Base-by-base conservation (phyloP, 768 basidiomycete genomes). In the Lentinula sp. region DNA sequence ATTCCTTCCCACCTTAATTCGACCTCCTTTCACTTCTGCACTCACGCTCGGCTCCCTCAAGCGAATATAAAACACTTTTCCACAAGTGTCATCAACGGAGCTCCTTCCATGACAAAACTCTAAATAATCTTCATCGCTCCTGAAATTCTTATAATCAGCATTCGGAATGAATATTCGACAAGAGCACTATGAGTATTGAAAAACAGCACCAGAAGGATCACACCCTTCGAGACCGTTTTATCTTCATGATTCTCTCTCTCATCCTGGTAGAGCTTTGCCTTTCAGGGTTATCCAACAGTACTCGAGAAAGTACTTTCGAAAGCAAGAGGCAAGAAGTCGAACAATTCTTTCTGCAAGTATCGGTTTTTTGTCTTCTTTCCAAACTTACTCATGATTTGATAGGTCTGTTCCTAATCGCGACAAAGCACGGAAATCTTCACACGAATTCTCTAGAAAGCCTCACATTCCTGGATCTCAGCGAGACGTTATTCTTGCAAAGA, bases 391-490 rank as follows among this genome's bases (percentile, higher is more conserved):
- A 21, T 23, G 2, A 4, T 57, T 5, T 34, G 11, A 10, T 13
- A 87, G 86, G 28, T 80, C 80, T 15, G 69, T 87, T 9, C 89
- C 88, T 1, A 80, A 76, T 62, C 65, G 76, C 5, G 78, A 81
- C 52, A 86, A 83, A 61, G 89, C 88, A 2, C 65, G 85, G 1
- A 76, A 74, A 23, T 77, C 81, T 5, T 87, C 88, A 18, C 77
- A 80, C n/a, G 69, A 73, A 28, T 87, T 84, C 68, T 85, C 87
- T 1, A 81, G 81, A 2, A 83, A 85, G 62, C 87, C 89, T 23
- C 90, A 91, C 70, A 73, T 88, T 52, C 89, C 89, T 3, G 88
- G 89, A 11, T 84, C 86, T 21, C 62, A 71, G 3, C 81, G 80
- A 63, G 87, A 90, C 68, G 74, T 82, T 21, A 69, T 78, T 34